Evolutionary conservation across 371 early-diverging fungal genomes (phyloP), one percentile per base, ranked within the genome.

Genomic region (Mortierella sp.): DNA sequence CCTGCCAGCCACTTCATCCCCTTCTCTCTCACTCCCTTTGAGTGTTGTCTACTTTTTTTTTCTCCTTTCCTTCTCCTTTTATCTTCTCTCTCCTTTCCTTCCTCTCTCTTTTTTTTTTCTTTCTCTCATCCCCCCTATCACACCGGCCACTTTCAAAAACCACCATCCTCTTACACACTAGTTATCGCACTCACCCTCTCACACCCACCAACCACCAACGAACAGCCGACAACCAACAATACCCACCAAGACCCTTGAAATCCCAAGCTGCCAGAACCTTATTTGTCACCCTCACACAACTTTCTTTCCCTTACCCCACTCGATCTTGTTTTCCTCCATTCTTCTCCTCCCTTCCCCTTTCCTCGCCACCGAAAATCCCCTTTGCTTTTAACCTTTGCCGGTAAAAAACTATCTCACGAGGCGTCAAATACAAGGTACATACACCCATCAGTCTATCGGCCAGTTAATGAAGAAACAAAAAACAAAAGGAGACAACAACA

Each of bases 351-450:
- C 0, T 55, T 1, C 8, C 29, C 14, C 27, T 27, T 14, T 27
- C 27, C 60, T 60, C 35, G 32, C 60, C 60, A 16, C 60, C 0
- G 60, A 16, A 32, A 27, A n/a, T 60, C 51, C 51, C 32, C 18
- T 60, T 12, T 29, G 51, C 51, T 51, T 4, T 16, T 60, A 4
- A n/a, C 32, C 60, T 32, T 60, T 32, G 60, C 60, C 32, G 60
- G 32, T 60, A 60, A 60, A 27, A 32, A 32, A 32, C 60, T 32
- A 32, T 60, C 32, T 29, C 60, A 32, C 60, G 60, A 60, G 60
- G 60, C 60, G 60, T 60, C 60, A 60, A 60, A 60, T 32, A 60
- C 60, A 60, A 60, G 60, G 60, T 60, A 60, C 27, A 58, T 27
- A 51, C 58, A 29, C 5, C 18, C 60, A 60, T 14, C 32, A 60